Evolutionary conservation across 306 rosid genomes (phyloP).

Genomic region (Prosopis cineraria): DNA sequence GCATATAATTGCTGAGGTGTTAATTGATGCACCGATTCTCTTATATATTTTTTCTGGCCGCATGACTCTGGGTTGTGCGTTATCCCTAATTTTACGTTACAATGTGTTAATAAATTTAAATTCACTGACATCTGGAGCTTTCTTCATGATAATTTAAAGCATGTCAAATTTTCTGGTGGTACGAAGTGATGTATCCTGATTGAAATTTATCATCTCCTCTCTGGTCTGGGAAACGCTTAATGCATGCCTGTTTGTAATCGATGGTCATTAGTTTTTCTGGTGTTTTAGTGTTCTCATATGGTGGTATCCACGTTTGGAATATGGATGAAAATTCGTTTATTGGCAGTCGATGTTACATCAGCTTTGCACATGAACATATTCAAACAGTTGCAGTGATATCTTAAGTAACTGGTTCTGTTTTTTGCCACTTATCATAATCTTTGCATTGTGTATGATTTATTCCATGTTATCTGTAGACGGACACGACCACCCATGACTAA

Average conservation of each 20-base stretch:
- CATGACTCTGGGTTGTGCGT: slow-evolving; percentile 12
- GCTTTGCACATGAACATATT: slow-evolving; percentile 7
- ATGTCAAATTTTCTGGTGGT: not conserved
- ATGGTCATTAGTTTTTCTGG: not conserved
- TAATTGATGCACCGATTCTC: not conserved
- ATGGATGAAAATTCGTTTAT: slow-evolving; percentile 12
- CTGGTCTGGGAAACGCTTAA: slow-evolving; percentile 11
- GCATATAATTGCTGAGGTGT: not conserved
- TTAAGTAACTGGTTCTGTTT: not conserved
- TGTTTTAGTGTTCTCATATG: not conserved
- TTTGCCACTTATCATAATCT: not conserved
- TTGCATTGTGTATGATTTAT: slow-evolving; percentile 20
- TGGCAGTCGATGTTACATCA: not conserved
- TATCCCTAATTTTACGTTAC: slow-evolving; percentile 13
- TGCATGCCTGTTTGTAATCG: not conserved
- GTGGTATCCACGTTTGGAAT: not conserved
- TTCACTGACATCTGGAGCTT: not conserved
- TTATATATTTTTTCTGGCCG: not conserved
- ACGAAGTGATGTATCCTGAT: not conserved
- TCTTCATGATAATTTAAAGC: slow-evolving; percentile 5
- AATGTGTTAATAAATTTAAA: not conserved
- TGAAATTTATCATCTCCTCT: not conserved
- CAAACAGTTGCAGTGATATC: slow-evolving; percentile 20
- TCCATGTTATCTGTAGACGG: slow-evolving; percentile 54
- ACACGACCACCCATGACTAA: slow-evolving; percentile 78